These are phyloP conservation scores for Tagetes erecta DNA, from an alignment of 129 eudicot genomes.

Conservation along the genomic window DNA sequence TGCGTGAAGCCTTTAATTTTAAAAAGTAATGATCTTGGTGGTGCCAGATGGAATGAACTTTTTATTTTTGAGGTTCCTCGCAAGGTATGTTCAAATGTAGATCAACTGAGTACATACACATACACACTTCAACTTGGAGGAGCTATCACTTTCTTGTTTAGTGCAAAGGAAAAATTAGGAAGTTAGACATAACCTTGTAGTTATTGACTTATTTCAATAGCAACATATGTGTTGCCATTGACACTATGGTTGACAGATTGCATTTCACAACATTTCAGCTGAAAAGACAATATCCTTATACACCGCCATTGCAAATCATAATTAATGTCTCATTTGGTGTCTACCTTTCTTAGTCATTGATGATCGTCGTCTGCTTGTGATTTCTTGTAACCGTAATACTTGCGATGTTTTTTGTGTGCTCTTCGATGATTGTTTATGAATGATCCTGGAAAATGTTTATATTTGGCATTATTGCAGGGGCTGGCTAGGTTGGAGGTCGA, in stretches of 20 bases:
- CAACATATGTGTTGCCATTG: not conserved
- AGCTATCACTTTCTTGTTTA: not conserved
- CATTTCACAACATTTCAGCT: not conserved
- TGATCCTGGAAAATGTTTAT: no score
- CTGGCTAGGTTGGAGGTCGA: slow-evolving; percentile 90
- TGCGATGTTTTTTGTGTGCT: slow-evolving; percentile 19
- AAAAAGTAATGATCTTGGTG: slow-evolving; percentile 50
- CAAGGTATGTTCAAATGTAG: slow-evolving; percentile 50
- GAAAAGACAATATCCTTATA: not conserved
- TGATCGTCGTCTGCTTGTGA: not conserved
- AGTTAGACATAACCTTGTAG: not conserved
- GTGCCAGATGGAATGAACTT: slow-evolving; percentile 91
- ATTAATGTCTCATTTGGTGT: not conserved
- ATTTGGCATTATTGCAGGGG: slow-evolving; percentile 51
- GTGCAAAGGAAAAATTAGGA: not conserved
- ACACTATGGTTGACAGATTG: not conserved
- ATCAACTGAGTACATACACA: slow-evolving; percentile 1
- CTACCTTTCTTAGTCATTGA: not conserved
- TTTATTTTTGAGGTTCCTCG: slow-evolving; percentile 97
- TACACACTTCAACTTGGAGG: not conserved
- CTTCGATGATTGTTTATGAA: not conserved
- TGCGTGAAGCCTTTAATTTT: slow-evolving; percentile 65
- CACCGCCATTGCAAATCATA: not conserved
- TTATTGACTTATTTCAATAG: not conserved
- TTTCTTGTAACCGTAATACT: slow-evolving; percentile 10